phyloP scores from a whole-genome alignment of 257 asterid genomes.

The Forsythia viridissima region DNA sequence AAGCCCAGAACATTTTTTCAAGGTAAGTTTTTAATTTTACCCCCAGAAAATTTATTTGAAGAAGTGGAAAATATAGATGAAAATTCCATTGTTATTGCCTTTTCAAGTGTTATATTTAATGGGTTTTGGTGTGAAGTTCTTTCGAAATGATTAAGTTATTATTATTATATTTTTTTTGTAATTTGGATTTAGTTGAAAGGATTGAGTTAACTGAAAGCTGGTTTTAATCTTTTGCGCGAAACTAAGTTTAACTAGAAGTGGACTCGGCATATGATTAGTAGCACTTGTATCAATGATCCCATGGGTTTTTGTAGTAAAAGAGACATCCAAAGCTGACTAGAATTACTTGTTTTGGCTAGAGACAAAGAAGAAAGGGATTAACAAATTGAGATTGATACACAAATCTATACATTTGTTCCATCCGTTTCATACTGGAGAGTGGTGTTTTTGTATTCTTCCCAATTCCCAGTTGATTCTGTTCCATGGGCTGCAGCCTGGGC shows the following conservation, averaged over 20 bases:
- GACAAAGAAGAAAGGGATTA: not conserved
- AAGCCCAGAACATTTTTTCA: constrained; percentile 35
- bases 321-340: not conserved
- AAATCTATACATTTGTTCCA: not conserved
- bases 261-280: not conserved
- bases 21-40: constrained; percentile 37
- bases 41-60: not conserved
- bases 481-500: not conserved
- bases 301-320: not conserved
- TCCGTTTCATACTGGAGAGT: not conserved
- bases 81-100: not conserved
- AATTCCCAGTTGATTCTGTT: not conserved
- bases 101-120: not conserved
- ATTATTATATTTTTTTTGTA: not conserved
- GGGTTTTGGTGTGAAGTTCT: constrained; percentile 10
- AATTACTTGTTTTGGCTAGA: not conserved
- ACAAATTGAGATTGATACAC: not conserved
- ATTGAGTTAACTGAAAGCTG: not conserved
- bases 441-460: not conserved
- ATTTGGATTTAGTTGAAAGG: not conserved
- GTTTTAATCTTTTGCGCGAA: not conserved
- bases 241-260: not conserved
- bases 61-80: not conserved
- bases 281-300: not conserved
- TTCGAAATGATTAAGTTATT: not conserved